Conservation (phyloP, 2,329 filamentous ascomycete genomes). For the Fusarium nygamai region DNA sequence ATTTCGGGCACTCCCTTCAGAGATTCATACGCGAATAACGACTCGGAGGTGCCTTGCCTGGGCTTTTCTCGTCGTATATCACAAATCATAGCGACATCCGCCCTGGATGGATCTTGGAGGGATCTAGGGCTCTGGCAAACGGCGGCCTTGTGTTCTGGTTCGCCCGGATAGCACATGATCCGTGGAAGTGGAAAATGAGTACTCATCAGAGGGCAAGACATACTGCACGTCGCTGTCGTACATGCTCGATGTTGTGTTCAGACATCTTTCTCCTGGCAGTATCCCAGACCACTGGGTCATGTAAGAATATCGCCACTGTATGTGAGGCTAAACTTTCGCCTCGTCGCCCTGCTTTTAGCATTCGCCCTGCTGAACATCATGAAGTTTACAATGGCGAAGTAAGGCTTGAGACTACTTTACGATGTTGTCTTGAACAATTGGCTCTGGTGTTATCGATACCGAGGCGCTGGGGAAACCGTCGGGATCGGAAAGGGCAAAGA, state of each 20-base stretch:
- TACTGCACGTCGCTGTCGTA: background rate
- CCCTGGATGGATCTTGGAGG: constrained; percentile 12
- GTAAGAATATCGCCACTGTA: background rate
- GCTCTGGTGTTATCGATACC: constrained; percentile 24
- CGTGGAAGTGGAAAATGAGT: constrained; percentile 17
- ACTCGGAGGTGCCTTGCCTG: background rate
- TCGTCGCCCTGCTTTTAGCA: constrained; percentile 8
- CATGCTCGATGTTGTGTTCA: constrained; percentile 12
- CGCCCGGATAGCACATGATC: constrained; percentile 15
- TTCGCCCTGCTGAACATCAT: constrained; percentile 26
- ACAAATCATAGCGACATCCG: constrained; percentile 29
- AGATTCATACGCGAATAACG: background rate
- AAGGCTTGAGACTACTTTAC: constrained; percentile 11
- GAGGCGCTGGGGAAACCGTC: constrained; percentile 4
- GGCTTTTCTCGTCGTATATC: constrained; percentile 35
- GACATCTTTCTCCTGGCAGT: background rate
- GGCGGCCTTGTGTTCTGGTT: constrained; percentile 16
- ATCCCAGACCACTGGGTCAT: background rate
- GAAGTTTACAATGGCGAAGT: constrained; percentile 9
- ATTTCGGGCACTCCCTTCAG: constrained; percentile 39
- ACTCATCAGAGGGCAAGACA: background rate
- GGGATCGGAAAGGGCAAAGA: constrained; percentile 27
- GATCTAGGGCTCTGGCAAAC: constrained; percentile 10
- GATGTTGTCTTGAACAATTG: constrained; percentile 11
- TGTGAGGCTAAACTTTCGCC: constrained; percentile 14